Base-by-base conservation (phyloP, 306 rosid genomes). In the Castanea mollissima region DNA sequence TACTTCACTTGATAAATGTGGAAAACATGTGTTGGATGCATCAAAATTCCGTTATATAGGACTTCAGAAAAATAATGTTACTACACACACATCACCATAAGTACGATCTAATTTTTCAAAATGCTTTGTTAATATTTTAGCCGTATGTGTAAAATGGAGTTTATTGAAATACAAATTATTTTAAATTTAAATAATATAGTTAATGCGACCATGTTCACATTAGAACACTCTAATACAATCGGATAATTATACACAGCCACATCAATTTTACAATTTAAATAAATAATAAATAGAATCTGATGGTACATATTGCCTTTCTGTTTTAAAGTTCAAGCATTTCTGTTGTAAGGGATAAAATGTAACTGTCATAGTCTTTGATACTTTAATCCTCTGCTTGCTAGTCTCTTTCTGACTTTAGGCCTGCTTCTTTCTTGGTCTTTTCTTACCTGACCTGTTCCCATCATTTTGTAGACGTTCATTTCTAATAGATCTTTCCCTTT, bases 1-100 rank as follows among this genome's bases (percentile, higher is more conserved):
- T 58, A 57, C 85, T 55, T 78, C 76, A 12, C 77, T 76, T 69
- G 27, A 27, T 73, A 76, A 75, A 55, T 25, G 71, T 10, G 92
- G 93, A 52, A 64, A 63, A 29, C 71, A n/a, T 52, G 2, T 82
- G 16, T 25, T 20, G 31, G 13, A 72, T 55, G 21, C 72, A 34
- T 35, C 52, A 35, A 38, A 67, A 59, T 23, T 34, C 44, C 72
- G 15, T 35, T 35, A 3, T 35, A 19, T 4, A 41, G 46, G 46
- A 41, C 46, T 41, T 41, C 46, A 41, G 46, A 41, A 41, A 41
- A 2, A 41, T 41, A 41, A 41, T 41, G 46, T 41, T 41, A 8
- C 46, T 13, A 49, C 54, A 49, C 5, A 49, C 54, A 49, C 34
- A 64, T 59, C 25, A 5, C 16, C 32, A 23, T 9, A 23, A 59